Base-by-base conservation (phyloP, 495 filamentous ascomycete species). In the Parathielavia appendiculata region DNA sequence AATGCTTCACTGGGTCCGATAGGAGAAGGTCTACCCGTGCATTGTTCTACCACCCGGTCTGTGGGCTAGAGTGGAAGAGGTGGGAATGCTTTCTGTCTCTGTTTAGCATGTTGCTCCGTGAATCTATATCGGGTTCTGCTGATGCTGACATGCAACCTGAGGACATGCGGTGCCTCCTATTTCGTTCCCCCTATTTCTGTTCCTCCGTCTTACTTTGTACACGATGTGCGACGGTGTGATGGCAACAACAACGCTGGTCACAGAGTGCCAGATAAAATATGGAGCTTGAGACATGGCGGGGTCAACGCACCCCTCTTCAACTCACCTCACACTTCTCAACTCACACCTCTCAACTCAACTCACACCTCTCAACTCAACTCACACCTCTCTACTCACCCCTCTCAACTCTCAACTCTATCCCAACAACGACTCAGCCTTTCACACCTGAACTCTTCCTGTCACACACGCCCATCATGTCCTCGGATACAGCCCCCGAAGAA, bases 391-490 rank as follows among this genome's bases (percentile, higher is more conserved):
- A 11, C 23, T 30, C 23, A 14, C 41, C 16, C 2, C n/a, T 1
- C 22, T 30, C 26, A n/a, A 49, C 23, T n/a, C 23, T 54, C 51
- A 44, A 47, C 39, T 17, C 7, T 34, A 8, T 11, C 19, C 22
- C 20, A 46, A 30, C 47, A 14, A n/a, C 23, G 17, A 32, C 13
- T 16, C 17, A 16, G 14, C 26, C 5, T 19, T 49, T 10, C 16
- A 17, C 26, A 30, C 26, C 6, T 30, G 26, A 30, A 30, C 3
- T 2, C 44, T n/a, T 22, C 11, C 11, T 7, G 26, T 16, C 2
- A 23, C 38, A 41, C 6, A 51, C 38, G 34, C 43, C 23, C 43
- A 48, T n/a, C 40, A 61, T 57, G 55, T 14, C 54, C 7, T 30
- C 49, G 48, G 8, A 38, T 44, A 6, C 43, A 8, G 26, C 40